These are phyloP conservation scores for Olyra latifolia DNA, from an alignment of 176 grass and related monocot genomes.

Conservation along the genomic window DNA sequence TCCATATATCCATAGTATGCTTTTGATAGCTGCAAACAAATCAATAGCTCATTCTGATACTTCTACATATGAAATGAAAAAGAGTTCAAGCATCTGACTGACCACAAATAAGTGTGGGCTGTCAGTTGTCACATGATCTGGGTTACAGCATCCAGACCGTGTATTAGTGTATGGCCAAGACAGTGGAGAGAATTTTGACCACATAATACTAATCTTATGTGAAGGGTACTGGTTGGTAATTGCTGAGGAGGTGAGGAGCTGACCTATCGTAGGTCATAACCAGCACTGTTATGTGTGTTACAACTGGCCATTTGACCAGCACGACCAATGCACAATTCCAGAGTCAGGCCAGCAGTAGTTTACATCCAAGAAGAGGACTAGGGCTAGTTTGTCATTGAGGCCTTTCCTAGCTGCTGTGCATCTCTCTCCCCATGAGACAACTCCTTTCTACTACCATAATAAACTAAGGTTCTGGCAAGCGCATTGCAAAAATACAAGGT, in stretches of 20 bases:
- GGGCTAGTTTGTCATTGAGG: too few species aligned
- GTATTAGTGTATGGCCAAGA: conserved; percentile 4
- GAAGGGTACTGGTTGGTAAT: background rate
- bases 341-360: too few species aligned
- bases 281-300: background rate
- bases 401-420: too few species aligned
- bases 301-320: too few species aligned
- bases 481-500: background rate
- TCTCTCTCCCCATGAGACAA: too few species aligned
- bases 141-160: background rate
- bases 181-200: background rate
- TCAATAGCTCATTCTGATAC: conserved; percentile 17
- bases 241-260: background rate
- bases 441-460: too few species aligned
- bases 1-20: conserved; percentile 96
- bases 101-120: conserved; percentile 15
- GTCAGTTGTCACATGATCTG: background rate
- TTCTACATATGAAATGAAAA: conserved; percentile 25
- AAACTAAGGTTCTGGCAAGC: background rate
- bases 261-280: conserved; percentile 18
- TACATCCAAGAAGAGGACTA: too few species aligned
- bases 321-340: too few species aligned
- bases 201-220: background rate
- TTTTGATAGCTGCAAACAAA: conserved; percentile 89
- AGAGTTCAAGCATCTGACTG: background rate